phyloP scores from a whole-genome alignment of 179 eudicot species.

The Spinacia oleracea region DNA sequence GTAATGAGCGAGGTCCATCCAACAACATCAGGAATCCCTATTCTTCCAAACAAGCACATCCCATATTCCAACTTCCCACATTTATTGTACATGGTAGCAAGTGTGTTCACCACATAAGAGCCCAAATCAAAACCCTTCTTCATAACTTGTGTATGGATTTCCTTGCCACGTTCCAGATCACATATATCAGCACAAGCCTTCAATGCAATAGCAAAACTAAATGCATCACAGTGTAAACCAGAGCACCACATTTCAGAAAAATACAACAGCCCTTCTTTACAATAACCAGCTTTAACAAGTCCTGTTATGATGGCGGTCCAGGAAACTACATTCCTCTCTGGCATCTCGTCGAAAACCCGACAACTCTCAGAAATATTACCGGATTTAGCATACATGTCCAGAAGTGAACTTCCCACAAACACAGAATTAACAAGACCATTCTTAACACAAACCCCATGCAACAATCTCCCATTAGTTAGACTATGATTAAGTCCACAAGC shows the following conservation, averaged over 20 bases:
- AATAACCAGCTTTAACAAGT: conserved; percentile 65
- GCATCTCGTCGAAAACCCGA: conserved; percentile 77
- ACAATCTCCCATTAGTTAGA: conserved; percentile 43
- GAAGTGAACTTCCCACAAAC: conserved; percentile 83
- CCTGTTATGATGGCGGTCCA: conserved; percentile 95
- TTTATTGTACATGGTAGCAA: conserved; percentile 79
- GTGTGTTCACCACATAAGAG: conserved; percentile 71
- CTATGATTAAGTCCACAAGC: conserved; percentile 60
- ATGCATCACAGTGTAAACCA: conserved; percentile 59
- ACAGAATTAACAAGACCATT: conserved; percentile 63
- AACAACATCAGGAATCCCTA: conserved; percentile 71
- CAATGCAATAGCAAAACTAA: conserved; percentile 74
- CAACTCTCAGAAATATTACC: conserved; percentile 60
- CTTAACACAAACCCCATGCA: conserved; percentile 67
- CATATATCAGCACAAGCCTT: conserved; percentile 80
- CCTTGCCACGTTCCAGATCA: conserved; percentile 63
- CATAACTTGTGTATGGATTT: conserved; percentile 66
- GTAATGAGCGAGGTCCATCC: conserved; percentile 83
- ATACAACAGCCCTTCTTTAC: conserved; percentile 57
- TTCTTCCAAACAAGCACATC: conserved; percentile 59
- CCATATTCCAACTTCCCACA: conserved; percentile 81
- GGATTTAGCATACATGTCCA: conserved; percentile 82
- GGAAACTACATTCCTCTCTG: conserved; percentile 78
- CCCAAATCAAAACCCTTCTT: conserved; percentile 59
- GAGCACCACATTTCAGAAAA: conserved; percentile 65